Evolutionary conservation across 495 filamentous ascomycete species (phyloP), one percentile per base, ranked within the genome.

Genomic region (Aspergillus panamensis): DNA sequence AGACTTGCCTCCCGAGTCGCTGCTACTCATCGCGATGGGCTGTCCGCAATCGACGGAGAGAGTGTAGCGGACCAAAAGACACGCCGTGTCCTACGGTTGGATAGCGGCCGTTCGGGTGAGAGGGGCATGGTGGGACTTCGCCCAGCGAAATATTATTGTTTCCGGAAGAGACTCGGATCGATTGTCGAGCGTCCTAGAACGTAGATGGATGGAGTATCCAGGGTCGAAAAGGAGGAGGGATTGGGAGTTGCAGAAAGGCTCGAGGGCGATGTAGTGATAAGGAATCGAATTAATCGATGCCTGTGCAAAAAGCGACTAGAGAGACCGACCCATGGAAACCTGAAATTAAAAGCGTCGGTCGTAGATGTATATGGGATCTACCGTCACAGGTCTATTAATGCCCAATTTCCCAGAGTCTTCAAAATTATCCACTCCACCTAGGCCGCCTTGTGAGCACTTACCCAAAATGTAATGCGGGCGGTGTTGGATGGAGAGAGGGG

Each of bases 81-180:
- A 67, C 68, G 63, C 66, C 64, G 63, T 57, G 51, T 61, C 57
- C 60, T 68, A 69, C 59, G 73, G 66, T 68, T 66, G 54, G 57
- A 70, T 55, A 61, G 62, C 49, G 63, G 63, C 54, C 55, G 58
- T 51, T 52, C 57, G 47, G 54, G 45, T 73, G 58, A 63, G 61
- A 60, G 51, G 69, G 52, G 69, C 75, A 78, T 78, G 69, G 65
- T 78, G 64, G 63, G 67, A 62, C 66, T 45, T 51, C 48, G 57
- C 56, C 53, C 59, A 29, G 53, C 17, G 43, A 21, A 7, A 8
- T 45, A 35, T 51, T 29, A 39, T 30, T 55, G 47, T 35, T 47
- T 51, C 48, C 30, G n/a, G 8, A 16, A 20, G 35, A 31, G 40
- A 58, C 51, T 48, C 42, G 13, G 33, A 42, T 43, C 19, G 49